A percentile compares a stretch with the other conserved stretches of the same genome.
Evolutionary conservation across 2,329 filamentous ascomycete species (phyloP).

Genomic region (Claviceps sp.): DNA sequence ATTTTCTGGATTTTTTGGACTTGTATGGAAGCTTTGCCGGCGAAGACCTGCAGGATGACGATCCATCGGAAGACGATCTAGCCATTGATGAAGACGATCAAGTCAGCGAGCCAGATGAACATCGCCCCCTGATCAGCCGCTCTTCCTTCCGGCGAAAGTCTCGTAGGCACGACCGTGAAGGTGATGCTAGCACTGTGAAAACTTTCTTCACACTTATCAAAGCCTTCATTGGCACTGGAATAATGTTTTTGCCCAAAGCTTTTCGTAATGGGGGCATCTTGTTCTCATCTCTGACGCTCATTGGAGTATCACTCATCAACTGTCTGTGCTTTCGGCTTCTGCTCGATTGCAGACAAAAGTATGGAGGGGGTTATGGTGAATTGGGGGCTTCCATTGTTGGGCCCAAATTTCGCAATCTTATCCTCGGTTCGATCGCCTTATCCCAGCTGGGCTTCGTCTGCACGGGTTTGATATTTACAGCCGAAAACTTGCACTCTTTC

Average conservation of each 20-base stretch:
- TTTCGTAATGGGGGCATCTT: slow-evolving; percentile 67
- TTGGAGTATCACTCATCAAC: slow-evolving; percentile 51
- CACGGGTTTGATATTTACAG: slow-evolving; percentile 63
- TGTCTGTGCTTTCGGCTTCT: slow-evolving; percentile 61
- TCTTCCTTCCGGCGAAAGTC: slow-evolving; percentile 36
- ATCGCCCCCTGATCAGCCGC: slow-evolving; percentile 36
- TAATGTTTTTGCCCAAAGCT: slow-evolving; percentile 70
- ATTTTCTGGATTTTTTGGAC: slow-evolving; percentile 64
- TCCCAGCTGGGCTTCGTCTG: slow-evolving; percentile 71
- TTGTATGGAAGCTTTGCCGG: slow-evolving; percentile 67
- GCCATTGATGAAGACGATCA: slow-evolving; percentile 33
- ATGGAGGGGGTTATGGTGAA: slow-evolving; percentile 62
- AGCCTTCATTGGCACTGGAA: slow-evolving; percentile 67
- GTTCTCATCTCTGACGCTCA: slow-evolving; percentile 57
- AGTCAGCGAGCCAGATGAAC: slow-evolving; percentile 30
- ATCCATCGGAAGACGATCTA: slow-evolving; percentile 41
- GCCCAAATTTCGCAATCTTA: slow-evolving; percentile 46
- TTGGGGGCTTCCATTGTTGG: slow-evolving; percentile 55
- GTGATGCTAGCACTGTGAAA: slow-evolving; percentile 54
- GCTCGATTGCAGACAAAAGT: slow-evolving; percentile 48
- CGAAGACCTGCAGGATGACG: slow-evolving; percentile 46
- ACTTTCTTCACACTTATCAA: slow-evolving; percentile 70
- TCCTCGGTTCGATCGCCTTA: slow-evolving; percentile 56
- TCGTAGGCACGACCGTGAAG: slow-evolving; percentile 28
- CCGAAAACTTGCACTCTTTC: slow-evolving; percentile 59